phyloP scores from a whole-genome alignment of 2,329 filamentous ascomycete species.

The Amauroascus verrucosus region DNA sequence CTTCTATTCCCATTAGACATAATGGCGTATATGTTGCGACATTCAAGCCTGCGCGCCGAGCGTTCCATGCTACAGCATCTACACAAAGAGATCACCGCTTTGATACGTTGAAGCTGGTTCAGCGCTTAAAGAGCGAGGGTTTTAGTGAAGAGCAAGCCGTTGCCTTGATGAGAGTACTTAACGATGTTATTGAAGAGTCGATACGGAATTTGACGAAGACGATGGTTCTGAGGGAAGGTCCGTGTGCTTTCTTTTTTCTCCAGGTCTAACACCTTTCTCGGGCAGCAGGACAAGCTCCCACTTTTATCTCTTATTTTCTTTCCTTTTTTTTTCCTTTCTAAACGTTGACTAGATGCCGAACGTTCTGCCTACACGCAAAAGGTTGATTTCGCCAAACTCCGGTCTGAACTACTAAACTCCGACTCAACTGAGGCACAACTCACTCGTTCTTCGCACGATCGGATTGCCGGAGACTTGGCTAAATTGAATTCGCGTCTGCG shows the following conservation, averaged over 20 bases:
- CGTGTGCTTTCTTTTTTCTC: constrained; percentile 25
- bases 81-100: constrained; percentile 79
- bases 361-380: constrained; percentile 62
- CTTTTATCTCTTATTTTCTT: no score
- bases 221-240: constrained; percentile 94
- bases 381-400: constrained; percentile 94
- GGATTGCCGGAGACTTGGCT: constrained; percentile 84
- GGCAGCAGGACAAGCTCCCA: no score
- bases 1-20: constrained; percentile 30
- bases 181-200: constrained; percentile 94
- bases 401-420: constrained; percentile 82
- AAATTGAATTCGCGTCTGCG: constrained; percentile 82
- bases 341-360: constrained; percentile 34
- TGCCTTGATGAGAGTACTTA: constrained; percentile 96
- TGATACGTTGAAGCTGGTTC: constrained; percentile 94
- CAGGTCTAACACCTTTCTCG: not conserved
- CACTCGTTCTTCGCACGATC: constrained; percentile 81
- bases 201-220: constrained; percentile 96
- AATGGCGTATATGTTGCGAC: constrained; percentile 41
- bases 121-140: constrained; percentile 76
- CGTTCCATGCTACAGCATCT: constrained; percentile 51
- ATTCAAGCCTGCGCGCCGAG: constrained; percentile 33
- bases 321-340: not conserved
- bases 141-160: constrained; percentile 92
- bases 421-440: constrained; percentile 85